Base-by-base conservation (phyloP, 2,329 filamentous ascomycete species). In the Escovopsis sp. region DNA sequence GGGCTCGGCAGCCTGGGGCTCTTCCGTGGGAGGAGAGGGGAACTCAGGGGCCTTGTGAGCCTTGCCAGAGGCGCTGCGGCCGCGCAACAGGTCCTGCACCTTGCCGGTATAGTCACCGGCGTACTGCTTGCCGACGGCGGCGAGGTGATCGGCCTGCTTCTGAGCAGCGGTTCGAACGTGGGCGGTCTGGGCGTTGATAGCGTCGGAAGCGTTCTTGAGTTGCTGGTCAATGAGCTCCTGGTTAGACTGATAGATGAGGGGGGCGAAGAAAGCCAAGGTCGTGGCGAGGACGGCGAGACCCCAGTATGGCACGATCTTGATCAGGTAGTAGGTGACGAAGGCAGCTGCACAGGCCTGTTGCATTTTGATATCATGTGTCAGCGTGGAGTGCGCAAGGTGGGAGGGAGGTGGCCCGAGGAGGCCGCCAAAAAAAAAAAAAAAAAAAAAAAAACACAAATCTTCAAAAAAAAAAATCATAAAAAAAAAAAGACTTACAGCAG, bases 271-370 rank as follows among this genome's bases (percentile, higher is more conserved):
- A 45, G 71, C 54, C 39, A 74, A 57, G 11, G 74, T 74, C 44
- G 74, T 74, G 48, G 62, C 64, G 51, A 81, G 66, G 48, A 83
- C 60, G 37, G 75, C 65, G 48, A 83, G 71, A 31, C 75, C 77
- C 79, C 79, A 83, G 66, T 79, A 72, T 31, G 79, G 79, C 38
- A 83, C 71, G 46, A 82, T 64, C 67, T 81, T 83, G 60, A 79
- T 71, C 33, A 83, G 67, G 58, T 71, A 76, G 64, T 82, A 82
- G 20, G 77, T 77, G 47, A 81, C 48, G 59, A 82, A 79, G 38
- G 78, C 70, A 46, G 65, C 65, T 40, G 79, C 39, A 47, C 72
- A 74, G 43, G 75, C 72, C 75, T 81, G 29, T 5, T 20, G 4
- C 3, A 10, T 9, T 20, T 20, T 20, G 4, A 20, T 20, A 20